Evolutionary conservation across 164 flowering plant species (phyloP).

Genomic region (Protea cynaroides): DNA sequence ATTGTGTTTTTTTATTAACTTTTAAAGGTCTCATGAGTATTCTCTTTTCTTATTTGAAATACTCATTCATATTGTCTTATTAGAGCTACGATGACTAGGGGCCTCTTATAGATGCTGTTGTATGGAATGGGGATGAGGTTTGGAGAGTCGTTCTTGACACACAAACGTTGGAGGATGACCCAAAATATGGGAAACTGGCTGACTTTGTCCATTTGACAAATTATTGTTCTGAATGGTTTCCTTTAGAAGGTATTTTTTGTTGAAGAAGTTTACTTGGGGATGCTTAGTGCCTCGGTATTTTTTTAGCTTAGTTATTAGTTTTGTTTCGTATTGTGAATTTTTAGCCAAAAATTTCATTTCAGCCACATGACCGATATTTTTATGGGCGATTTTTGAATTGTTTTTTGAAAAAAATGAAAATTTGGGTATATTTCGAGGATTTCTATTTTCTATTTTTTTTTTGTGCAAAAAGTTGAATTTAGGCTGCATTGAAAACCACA

Average conservation of each 20-base stretch:
- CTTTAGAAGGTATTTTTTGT: not conserved
- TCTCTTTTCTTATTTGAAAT: not conserved
- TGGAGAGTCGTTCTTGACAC: conserved; percentile 99
- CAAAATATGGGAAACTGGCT: conserved; percentile 69
- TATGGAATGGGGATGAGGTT: conserved; percentile 93
- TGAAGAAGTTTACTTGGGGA: not conserved
- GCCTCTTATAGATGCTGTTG: conserved; percentile 95
- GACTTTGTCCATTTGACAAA: conserved; percentile 79
- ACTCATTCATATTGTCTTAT: conserved; percentile 19
- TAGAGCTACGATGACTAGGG: conserved; percentile 95
- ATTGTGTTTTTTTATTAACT: not conserved
- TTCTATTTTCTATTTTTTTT: no score
- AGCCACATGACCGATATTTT: no score
- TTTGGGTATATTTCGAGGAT: no score
- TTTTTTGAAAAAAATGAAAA: no score
- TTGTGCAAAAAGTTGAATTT: no score
- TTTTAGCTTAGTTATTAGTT: no score
- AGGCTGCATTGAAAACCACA: no score
- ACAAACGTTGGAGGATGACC: conserved; percentile 77
- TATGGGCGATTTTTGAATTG: no score
- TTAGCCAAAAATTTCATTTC: no score
- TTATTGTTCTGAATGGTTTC: conserved; percentile 43
- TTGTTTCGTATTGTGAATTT: no score
- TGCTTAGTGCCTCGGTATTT: no score
- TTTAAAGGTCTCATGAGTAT: not conserved